Percentiles rank a stretch among this genome's conserved stretches.
Conservation (phyloP, 805 yeast genomes). For the Wickerhamiella sergipiensis region DNA sequence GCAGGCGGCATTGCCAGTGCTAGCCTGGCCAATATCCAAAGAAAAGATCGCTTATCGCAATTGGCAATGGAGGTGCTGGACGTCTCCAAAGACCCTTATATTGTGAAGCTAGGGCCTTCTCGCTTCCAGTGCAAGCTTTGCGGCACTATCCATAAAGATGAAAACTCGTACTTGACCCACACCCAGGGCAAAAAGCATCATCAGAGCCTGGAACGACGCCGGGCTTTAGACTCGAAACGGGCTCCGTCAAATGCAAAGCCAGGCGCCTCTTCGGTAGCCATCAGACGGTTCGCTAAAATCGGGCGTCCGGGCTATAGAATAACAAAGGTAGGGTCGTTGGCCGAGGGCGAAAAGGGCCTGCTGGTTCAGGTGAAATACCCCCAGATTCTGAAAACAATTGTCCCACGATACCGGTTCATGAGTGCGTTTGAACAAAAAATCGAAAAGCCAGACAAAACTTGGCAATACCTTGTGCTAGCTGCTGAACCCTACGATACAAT, state of each 20-base stretch:
- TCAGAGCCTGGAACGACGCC: constrained; percentile 51
- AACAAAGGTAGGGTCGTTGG: constrained; percentile 53
- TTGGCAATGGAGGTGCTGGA: constrained; percentile 35
- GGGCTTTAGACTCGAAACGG: constrained; percentile 24
- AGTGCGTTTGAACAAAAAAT: constrained; percentile 54
- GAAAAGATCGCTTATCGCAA: constrained; percentile 54
- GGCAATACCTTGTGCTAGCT: constrained; percentile 64
- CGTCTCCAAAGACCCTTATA: not conserved
- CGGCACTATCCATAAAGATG: constrained; percentile 65
- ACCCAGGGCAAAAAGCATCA: constrained; percentile 77
- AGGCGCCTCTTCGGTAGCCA: constrained; percentile 16
- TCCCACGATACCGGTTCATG: constrained; percentile 64
- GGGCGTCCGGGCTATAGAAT: constrained; percentile 65
- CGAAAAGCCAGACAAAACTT: constrained; percentile 33
- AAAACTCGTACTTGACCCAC: constrained; percentile 72
- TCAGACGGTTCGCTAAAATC: constrained; percentile 40
- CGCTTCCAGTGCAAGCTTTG: constrained; percentile 74
- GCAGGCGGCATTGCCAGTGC: constrained; percentile 73
- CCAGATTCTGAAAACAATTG: constrained; percentile 30
- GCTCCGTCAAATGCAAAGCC: constrained; percentile 8
- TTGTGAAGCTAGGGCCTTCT: constrained; percentile 30
- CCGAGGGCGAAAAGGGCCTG: constrained; percentile 47
- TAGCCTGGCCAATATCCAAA: constrained; percentile 53
- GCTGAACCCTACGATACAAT: constrained; percentile 84
- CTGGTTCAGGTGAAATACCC: constrained; percentile 47